phyloP scores from a whole-genome alignment of 768 basidiomycete genomes.

The Calocera cornea region DNA sequence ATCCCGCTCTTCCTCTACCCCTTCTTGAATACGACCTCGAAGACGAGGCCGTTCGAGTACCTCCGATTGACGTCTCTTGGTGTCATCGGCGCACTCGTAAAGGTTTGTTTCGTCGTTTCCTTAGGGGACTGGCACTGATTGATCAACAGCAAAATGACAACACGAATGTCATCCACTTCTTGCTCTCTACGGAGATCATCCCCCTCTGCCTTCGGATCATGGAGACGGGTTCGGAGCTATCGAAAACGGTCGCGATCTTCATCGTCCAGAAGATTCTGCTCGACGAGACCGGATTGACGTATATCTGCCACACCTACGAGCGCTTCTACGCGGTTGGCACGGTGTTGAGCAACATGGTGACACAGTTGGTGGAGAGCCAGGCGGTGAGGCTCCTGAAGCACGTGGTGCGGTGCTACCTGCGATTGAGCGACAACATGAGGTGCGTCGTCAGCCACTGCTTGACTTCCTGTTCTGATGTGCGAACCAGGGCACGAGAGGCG shows the following conservation, averaged over 20 bases:
- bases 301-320: slow-evolving; percentile 99
- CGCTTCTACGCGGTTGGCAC: slow-evolving; percentile 98
- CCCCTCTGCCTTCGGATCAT: slow-evolving; percentile 98
- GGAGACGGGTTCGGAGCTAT: slow-evolving; percentile 97
- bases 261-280: slow-evolving; percentile 93
- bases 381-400: slow-evolving; percentile 93
- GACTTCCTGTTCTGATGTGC: neutral
- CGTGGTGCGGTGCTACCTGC: slow-evolving; percentile 91
- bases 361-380: slow-evolving; percentile 93
- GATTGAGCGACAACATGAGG: slow-evolving; percentile 92
- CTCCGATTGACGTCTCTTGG: slow-evolving; percentile 97
- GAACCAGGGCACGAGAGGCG: slow-evolving; percentile 77
- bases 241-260: slow-evolving; percentile 98
- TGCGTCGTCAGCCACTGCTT: slow-evolving; percentile 27
- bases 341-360: slow-evolving; percentile 97
- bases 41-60: slow-evolving; percentile 99
- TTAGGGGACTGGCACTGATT: neutral
- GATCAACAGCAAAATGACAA: slow-evolving; percentile 88
- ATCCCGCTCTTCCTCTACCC: slow-evolving; percentile 93
- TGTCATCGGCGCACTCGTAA: slow-evolving; percentile 96
- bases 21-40: slow-evolving; percentile 96
- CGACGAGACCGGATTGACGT: slow-evolving; percentile 93
- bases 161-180: slow-evolving; percentile 95
- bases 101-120: slow-evolving; percentile 38
- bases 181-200: slow-evolving; percentile 97